Base-by-base conservation (phyloP, 768 basidiomycete genomes). In the Grammothele lineata region DNA sequence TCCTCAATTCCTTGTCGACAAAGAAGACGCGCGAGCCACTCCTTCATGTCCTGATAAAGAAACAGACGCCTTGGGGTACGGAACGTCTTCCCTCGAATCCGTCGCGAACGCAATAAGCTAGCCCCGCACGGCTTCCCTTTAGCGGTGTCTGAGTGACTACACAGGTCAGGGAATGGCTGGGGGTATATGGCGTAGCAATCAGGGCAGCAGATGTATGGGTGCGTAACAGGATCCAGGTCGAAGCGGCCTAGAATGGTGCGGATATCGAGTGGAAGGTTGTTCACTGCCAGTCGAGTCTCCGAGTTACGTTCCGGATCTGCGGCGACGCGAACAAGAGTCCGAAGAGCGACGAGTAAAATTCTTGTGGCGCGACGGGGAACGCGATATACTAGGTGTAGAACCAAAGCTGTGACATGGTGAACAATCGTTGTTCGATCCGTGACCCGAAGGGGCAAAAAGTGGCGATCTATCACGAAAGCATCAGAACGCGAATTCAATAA, bases 1-100 rank as follows among this genome's bases (percentile, higher is more conserved):
- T 45, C 40, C 26, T 51, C 49, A 26, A 51, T 40, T 3, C 49
- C 49, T 10, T 21, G 21, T 15, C 49, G 27, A 22, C 23, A 14
- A 15, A 51, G 34, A 15, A 51, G 38, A 5, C 49, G 43, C 4
- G 21, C 49, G 9, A 51, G 30, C 49, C 49, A 51, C 14, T 35
- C 44, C 24, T 24, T 34, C 1, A 51, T 5, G 6, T 39, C 26
- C 11, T 46, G 43, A 21, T 51, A 34, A 1, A 51, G 34, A 21
- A 34, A 51, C 3, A 35, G 8, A 9, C 38, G 49, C 14, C 18
- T 18, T 8, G 49, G 49, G 10, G n/a, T 25, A 3, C 26, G 23
- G n/a, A 49, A 23, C 15, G 24, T 38, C 40, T 44, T 37, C 4
- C 41, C 48, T 4, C 42, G 41, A 19, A 49, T 26, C 4, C 11